phyloP scores from a whole-genome alignment of 2,329 filamentous ascomycete species.

The Biscogniauxia sp. region DNA sequence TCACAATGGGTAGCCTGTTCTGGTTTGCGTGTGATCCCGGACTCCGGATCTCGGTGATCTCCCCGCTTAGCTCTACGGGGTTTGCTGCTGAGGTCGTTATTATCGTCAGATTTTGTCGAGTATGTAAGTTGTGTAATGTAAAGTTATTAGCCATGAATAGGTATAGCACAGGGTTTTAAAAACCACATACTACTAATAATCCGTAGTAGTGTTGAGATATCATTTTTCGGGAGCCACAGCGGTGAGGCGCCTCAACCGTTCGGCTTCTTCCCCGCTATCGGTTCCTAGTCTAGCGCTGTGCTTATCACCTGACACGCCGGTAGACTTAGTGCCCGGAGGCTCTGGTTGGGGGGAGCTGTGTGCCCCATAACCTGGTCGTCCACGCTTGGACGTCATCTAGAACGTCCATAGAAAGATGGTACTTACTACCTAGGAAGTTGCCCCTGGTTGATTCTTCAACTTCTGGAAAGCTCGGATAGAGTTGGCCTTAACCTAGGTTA shows the following conservation, averaged over 20 bases:
- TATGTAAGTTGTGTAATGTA: neutral
- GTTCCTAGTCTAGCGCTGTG: slow-evolving; percentile 15
- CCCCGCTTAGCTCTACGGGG: neutral
- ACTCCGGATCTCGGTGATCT: too few relatives aligned
- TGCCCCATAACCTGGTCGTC: neutral
- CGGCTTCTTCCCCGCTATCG: slow-evolving; percentile 26
- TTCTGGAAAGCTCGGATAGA: neutral
- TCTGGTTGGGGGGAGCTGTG: neutral
- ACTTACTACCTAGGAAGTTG: too few relatives aligned
- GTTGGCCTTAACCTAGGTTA: neutral
- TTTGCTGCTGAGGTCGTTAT: neutral
- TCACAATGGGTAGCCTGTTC: too few relatives aligned
- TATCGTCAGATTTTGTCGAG: neutral
- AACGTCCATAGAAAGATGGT: neutral
- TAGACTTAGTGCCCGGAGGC: neutral
- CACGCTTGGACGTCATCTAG: neutral
- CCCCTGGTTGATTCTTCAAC: neutral
- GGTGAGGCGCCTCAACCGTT: slow-evolving; percentile 13
- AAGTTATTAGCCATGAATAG: too few relatives aligned
- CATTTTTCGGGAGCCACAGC: neutral
- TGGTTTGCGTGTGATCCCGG: too few relatives aligned
- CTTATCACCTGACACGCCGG: slow-evolving; percentile 3
- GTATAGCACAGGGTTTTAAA: too few relatives aligned
- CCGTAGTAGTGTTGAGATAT: too few relatives aligned
- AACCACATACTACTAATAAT: too few relatives aligned